A percentile compares a stretch with the other conserved stretches of the same genome.
Conservation (phyloP, 192 early-diverging fungal species). For the Coemansia sp. region DNA sequence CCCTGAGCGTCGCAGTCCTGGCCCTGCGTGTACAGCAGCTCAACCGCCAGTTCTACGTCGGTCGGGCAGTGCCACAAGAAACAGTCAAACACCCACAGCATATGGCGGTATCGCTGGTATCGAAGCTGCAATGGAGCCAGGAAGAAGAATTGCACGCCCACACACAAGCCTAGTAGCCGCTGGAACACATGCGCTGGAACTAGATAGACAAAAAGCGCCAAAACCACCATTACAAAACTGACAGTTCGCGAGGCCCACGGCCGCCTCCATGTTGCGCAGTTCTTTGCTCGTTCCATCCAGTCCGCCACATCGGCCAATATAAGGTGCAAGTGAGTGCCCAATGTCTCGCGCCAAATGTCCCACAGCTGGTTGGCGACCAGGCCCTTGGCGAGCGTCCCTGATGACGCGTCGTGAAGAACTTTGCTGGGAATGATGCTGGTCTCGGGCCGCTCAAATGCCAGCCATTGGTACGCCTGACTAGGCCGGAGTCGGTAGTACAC, state of each 20-base stretch:
- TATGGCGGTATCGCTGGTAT: slow-evolving; percentile 49
- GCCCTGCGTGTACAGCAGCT: slow-evolving; percentile 39
- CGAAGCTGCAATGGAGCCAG: slow-evolving; percentile 51
- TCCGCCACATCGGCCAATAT: slow-evolving; percentile 52
- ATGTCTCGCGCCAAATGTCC: slow-evolving; percentile 55
- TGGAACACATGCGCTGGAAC: slow-evolving; percentile 40
- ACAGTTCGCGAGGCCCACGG: slow-evolving; percentile 52
- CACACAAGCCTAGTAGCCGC: slow-evolving; percentile 36
- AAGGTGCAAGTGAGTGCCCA: slow-evolving; percentile 51
- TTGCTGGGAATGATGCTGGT: slow-evolving; percentile 55
- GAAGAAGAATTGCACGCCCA: slow-evolving; percentile 57
- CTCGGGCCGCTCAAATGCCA: slow-evolving; percentile 54
- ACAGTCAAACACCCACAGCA: slow-evolving; percentile 52
- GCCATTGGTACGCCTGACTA: slow-evolving; percentile 51
- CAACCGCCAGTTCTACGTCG: slow-evolving; percentile 50
- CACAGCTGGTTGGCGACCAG: slow-evolving; percentile 50
- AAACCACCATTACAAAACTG: slow-evolving; percentile 25
- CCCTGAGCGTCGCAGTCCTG: background rate
- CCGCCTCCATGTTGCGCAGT: slow-evolving; percentile 56
- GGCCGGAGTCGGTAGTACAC: slow-evolving; percentile 56
- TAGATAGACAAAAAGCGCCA: slow-evolving; percentile 38
- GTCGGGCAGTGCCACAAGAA: slow-evolving; percentile 55
- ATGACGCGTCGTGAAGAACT: slow-evolving; percentile 46
- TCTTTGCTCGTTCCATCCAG: slow-evolving; percentile 58
- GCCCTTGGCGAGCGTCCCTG: slow-evolving; percentile 51